Conservation (phyloP, 1,284 basidiomycete species). For the Rhodotorula sp. region DNA sequence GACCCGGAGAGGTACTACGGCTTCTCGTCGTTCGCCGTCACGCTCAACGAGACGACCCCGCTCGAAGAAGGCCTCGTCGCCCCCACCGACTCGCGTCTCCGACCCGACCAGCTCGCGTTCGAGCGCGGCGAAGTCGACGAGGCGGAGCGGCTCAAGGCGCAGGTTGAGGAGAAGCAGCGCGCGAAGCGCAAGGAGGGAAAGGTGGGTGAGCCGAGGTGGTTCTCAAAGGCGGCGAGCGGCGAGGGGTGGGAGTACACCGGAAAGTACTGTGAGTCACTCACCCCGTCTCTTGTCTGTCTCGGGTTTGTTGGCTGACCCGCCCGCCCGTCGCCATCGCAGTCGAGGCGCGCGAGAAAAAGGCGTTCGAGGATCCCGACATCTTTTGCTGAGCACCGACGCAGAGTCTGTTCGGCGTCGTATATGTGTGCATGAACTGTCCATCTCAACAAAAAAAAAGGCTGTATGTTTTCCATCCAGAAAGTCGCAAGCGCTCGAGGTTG, state of each 20-base stretch:
- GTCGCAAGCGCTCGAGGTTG: no score
- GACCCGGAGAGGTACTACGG: constrained; percentile 74
- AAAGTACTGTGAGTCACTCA: constrained; percentile 35
- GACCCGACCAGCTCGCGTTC: constrained; percentile 81
- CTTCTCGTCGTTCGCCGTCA: constrained; percentile 64
- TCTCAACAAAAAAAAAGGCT: no score
- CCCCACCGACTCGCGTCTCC: constrained; percentile 77
- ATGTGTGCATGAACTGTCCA: no score
- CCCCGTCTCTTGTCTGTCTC: not conserved
- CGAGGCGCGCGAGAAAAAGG: constrained; percentile 27
- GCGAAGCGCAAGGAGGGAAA: constrained; percentile 51
- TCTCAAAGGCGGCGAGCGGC: constrained; percentile 24
- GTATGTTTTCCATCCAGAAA: no score
- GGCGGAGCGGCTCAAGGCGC: constrained; percentile 73
- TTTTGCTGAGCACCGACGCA: constrained; percentile 1
- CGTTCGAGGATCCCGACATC: constrained; percentile 37
- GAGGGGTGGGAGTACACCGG: constrained; percentile 40
- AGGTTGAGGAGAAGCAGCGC: constrained; percentile 63
- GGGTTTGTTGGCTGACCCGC: not conserved
- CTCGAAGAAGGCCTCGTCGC: constrained; percentile 65
- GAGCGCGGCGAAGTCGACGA: constrained; percentile 73
- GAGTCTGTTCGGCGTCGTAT: no score
- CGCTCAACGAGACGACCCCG: constrained; percentile 74
- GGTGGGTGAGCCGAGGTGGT: constrained; percentile 43
- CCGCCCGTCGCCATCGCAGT: constrained; percentile 6